phyloP scores from a whole-genome alignment of 352 stramenopile species.

The Lagenidium giganteum region DNA sequence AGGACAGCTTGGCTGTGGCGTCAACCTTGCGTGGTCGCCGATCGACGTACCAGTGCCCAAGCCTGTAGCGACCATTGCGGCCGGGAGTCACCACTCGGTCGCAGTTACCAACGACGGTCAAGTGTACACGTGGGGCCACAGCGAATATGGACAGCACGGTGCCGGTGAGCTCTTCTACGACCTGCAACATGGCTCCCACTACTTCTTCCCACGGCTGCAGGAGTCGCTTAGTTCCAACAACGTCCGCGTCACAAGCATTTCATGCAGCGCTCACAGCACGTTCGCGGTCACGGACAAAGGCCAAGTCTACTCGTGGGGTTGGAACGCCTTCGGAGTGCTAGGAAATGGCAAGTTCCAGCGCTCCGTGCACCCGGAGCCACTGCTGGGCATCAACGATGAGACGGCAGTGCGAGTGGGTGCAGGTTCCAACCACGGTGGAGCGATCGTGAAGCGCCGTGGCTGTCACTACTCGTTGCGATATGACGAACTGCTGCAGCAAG shows the following conservation, averaged over 20 bases:
- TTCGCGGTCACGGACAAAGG: constrained; percentile 52
- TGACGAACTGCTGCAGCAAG: constrained; percentile 38
- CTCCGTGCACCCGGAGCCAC: constrained; percentile 55
- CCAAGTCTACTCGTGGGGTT: constrained; percentile 81
- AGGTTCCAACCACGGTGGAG: constrained; percentile 65
- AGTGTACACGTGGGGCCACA: constrained; percentile 79
- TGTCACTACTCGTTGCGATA: constrained; percentile 62
- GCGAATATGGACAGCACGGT: constrained; percentile 79
- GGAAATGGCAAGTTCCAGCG: constrained; percentile 73
- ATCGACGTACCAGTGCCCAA: constrained; percentile 46
- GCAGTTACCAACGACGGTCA: constrained; percentile 42
- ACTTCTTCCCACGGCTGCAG: constrained; percentile 62
- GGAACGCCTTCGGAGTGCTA: constrained; percentile 76
- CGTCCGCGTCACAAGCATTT: constrained; percentile 22
- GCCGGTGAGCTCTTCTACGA: constrained; percentile 59
- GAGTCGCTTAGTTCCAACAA: constrained; percentile 37
- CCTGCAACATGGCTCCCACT: constrained; percentile 70
- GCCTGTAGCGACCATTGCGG: constrained; percentile 49
- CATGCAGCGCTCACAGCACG: constrained; percentile 74
- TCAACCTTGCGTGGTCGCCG: constrained; percentile 60
- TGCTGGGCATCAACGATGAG: constrained; percentile 61
- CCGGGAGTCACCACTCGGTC: constrained; percentile 75
- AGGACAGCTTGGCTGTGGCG: constrained; percentile 58
- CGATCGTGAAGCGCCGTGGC: constrained; percentile 46
- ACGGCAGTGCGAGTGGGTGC: constrained; percentile 42